Evolutionary conservation across 345 rosid genomes (phyloP).

Genomic region (Balakata baccata): DNA sequence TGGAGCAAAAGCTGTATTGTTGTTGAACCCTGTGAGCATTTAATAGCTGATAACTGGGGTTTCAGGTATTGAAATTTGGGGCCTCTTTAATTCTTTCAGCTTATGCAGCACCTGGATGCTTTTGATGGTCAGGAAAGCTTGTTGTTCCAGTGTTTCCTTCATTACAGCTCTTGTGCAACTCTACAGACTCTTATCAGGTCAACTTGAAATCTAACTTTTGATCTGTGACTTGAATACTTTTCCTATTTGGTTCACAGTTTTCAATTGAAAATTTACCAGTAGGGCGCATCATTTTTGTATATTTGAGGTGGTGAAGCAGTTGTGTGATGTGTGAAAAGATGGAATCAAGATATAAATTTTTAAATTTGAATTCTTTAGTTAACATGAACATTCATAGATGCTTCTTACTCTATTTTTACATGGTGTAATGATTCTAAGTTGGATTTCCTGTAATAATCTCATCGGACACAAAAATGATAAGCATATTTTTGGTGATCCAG

Average conservation of each 20-base stretch:
- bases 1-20: background rate
- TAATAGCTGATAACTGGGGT: background rate
- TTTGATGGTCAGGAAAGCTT: background rate
- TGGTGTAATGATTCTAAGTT: background rate
- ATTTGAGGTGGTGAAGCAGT: background rate
- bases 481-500: background rate
- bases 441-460: background rate
- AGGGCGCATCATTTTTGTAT: background rate
- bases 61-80: background rate
- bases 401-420: background rate
- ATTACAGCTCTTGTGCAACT: background rate
- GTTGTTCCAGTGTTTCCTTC: constrained; percentile 2
- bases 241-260: background rate
- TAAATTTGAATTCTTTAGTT: background rate
- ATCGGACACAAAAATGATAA: background rate
- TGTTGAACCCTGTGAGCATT: background rate
- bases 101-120: background rate
- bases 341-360: background rate
- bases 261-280: background rate
- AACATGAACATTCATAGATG: background rate
- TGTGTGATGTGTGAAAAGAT: background rate
- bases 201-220: background rate
- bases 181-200: background rate
- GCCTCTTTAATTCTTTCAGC: background rate
- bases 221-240: background rate